phyloP scores from a whole-genome alignment of 768 basidiomycete genomes.

The Tulasnella sp. region DNA sequence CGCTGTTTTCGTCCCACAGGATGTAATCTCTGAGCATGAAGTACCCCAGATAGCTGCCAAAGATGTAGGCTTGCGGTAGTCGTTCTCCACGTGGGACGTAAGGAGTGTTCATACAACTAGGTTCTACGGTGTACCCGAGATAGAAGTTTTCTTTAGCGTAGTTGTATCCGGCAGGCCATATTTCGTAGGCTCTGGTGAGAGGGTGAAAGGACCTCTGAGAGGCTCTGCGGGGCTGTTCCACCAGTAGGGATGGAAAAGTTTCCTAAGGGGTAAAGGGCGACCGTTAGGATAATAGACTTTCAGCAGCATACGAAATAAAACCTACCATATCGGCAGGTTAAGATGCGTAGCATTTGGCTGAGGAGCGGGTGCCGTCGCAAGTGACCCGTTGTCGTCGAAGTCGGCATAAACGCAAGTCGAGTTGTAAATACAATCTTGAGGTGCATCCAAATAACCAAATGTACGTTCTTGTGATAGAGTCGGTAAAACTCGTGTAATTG shows the following conservation, averaged over 20 bases:
- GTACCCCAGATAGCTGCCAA: constrained; percentile 18
- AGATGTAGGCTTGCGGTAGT: constrained; percentile 19
- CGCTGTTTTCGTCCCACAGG: neutral
- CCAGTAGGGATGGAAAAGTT: constrained; percentile 17
- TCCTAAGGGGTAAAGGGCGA: neutral
- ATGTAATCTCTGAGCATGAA: constrained; percentile 4
- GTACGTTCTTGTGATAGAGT: constrained; percentile 14
- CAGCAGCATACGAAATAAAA: too few species aligned
- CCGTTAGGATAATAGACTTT: neutral
- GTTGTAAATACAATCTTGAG: neutral
- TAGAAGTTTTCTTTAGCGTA: constrained; percentile 18
- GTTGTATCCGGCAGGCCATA: neutral
- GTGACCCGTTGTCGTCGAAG: neutral
- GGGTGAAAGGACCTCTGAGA: constrained; percentile 19
- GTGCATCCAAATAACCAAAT: neutral
- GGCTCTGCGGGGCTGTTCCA: constrained; percentile 9
- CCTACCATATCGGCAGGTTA: constrained; percentile 17
- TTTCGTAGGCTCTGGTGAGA: constrained; percentile 14
- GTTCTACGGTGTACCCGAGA: constrained; percentile 24
- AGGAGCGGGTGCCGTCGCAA: neutral
- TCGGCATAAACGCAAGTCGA: neutral
- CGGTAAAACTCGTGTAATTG: neutral
- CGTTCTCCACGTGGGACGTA: constrained; percentile 1
- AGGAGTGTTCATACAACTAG: constrained; percentile 2
- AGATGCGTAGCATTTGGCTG: constrained; percentile 1